Evolutionary conservation across 345 rosid genomes (phyloP), one percentile per base, ranked within the genome.

Genomic region (Ceriops zippeliana): DNA sequence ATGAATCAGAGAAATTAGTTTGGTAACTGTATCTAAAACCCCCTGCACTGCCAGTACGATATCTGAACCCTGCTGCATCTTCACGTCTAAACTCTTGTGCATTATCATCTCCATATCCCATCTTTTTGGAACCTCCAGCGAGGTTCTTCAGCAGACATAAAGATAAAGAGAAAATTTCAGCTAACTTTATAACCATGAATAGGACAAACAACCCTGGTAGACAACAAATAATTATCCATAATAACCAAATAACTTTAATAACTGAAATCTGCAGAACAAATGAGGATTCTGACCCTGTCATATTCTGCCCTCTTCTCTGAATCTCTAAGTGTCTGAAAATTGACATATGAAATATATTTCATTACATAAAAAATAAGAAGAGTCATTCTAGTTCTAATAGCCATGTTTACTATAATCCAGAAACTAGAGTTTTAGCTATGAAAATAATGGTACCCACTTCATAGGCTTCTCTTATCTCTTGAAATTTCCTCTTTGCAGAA

Each of bases 401-500:
- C n/a, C 11, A 27, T 4, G n/a, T 34, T 53, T 13, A 24, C 24
- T 13, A 2, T 7, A 61, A 27, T 54, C 22, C 9, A 53, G 19
- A 47, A 37, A 1, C 17, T 27, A 17, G 4, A 26, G 20, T 24
- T 15, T 34, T 26, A 49, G 31, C 52, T 5, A 58, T 17, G 53
- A 67, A 72, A 64, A 22, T 46, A 30, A 38, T 24, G 19, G 46
- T 30, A 75, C 34, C 7, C 24, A 93, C 98, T 91, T 93, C 91
- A 63, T 88, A 91, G 58, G 97, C 98, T 75, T 86, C 92, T 69
- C 91, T 84, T 72, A 93, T 82, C 73, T 86, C 92, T 79, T 89
- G 97, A 83, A 93, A 93, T 69, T 88, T 89, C 77, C 75, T 86
- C 78, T 91, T 89, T 10, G 96, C 91, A 71, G 96, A 86, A 72